Percentiles rank a stretch among this genome's conserved stretches.
These are phyloP conservation scores for Rhodotorula glutinis DNA, from an alignment of 1,284 basidiomycete species.

Conservation along the genomic window DNA sequence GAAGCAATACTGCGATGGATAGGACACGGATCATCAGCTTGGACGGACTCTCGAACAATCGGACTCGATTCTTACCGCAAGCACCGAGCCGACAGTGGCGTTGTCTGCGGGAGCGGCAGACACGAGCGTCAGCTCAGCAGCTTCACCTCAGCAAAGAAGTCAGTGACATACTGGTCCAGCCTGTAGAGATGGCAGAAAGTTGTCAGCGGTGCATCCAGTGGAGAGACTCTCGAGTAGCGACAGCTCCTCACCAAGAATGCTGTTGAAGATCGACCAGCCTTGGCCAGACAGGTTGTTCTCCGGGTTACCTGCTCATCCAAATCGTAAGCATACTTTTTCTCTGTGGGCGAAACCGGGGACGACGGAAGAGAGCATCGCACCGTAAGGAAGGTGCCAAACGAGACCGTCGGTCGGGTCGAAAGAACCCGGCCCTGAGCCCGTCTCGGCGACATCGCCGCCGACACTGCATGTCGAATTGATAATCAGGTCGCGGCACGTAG, in stretches of 20 bases:
- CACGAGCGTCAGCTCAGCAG: neutral
- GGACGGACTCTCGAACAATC: too few species aligned
- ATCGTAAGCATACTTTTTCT: neutral
- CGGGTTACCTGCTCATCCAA: conserved; percentile 65
- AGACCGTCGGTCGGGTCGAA: conserved; percentile 5
- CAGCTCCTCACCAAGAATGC: neutral
- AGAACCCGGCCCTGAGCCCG: conserved; percentile 71
- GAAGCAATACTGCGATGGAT: conserved; percentile 22
- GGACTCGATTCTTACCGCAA: neutral
- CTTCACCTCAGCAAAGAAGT: too few species aligned
- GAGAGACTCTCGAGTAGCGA: neutral
- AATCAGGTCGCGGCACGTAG: conserved; percentile 1
- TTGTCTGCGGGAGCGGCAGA: conserved; percentile 3
- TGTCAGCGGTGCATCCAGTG: neutral
- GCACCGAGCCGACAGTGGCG: conserved; percentile 9
- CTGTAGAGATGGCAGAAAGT: conserved; percentile 44
- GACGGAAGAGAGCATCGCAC: neutral
- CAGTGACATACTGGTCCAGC: conserved; percentile 47
- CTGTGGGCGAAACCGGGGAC: too few species aligned
- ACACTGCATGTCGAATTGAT: conserved; percentile 49
- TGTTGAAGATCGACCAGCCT: conserved; percentile 27
- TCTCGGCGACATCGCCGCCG: conserved; percentile 72
- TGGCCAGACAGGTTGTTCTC: conserved; percentile 54
- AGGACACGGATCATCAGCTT: neutral
- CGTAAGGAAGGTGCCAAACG: conserved; percentile 52